These are phyloP conservation scores for Gypsophila paniculata DNA, from an alignment of 179 eudicot genomes.

Conservation along the genomic window DNA sequence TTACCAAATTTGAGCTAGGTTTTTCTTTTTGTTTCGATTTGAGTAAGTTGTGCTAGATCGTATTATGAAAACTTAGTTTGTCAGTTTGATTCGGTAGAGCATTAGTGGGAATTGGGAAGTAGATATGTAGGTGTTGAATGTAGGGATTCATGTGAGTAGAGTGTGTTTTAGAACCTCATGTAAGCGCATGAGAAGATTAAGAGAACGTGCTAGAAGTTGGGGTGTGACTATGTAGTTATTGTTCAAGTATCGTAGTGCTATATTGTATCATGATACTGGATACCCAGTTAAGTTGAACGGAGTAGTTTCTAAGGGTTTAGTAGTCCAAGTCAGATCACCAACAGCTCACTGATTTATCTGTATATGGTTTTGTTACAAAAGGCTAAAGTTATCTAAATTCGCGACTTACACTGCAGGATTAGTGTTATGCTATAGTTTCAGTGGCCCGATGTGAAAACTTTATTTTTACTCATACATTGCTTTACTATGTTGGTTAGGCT, in stretches of 20 bases:
- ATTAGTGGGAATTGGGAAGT: not conserved
- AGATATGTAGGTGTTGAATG: not conserved
- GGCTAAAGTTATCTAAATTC: not conserved
- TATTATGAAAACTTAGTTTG: too few relatives aligned
- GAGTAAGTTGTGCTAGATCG: not conserved
- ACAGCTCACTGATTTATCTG: not conserved
- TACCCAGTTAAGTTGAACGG: too few relatives aligned
- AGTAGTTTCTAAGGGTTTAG: not conserved
- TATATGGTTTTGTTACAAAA: not conserved
- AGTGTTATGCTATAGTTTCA: not conserved
- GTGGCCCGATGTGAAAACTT: not conserved
- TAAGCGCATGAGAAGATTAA: not conserved
- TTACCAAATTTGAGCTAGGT: not conserved
- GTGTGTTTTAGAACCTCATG: not conserved
- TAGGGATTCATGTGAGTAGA: not conserved
- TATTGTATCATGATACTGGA: not conserved
- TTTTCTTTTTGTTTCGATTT: not conserved
- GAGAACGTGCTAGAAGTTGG: not conserved
- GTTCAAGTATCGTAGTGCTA: not conserved
- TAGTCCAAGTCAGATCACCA: not conserved
- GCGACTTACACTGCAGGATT: too few relatives aligned
- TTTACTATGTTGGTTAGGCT: conserved; percentile 38
- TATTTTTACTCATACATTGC: conserved; percentile 1
- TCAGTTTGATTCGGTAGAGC: not conserved
- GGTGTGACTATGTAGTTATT: not conserved